Conservation (phyloP, 441 rosid species). For the Gossypium trilobum region DNA sequence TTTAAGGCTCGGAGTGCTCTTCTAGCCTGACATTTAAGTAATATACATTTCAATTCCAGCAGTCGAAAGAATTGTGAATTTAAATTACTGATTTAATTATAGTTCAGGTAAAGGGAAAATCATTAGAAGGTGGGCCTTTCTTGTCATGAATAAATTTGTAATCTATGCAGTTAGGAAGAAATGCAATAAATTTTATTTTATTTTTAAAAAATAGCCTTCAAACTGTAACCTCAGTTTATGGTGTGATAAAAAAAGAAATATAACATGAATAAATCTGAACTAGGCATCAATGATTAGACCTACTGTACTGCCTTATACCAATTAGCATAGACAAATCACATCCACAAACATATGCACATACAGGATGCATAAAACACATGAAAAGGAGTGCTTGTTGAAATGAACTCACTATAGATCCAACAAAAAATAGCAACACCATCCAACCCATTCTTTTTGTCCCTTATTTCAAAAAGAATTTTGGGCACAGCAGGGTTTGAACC, state of each 20-base stretch:
- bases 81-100: not conserved
- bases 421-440: not conserved
- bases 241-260: not conserved
- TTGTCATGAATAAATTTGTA: not conserved
- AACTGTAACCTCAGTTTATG: not conserved
- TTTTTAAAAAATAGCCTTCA: not conserved
- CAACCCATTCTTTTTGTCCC: not conserved
- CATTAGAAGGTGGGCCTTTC: not conserved
- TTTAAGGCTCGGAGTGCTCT: constrained; percentile 89
- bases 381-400: not conserved
- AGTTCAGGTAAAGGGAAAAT: not conserved
- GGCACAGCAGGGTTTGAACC: no score
- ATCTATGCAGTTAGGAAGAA: not conserved
- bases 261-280: not conserved
- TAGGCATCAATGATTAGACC: not conserved
- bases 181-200: not conserved
- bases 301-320: not conserved
- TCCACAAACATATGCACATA: not conserved
- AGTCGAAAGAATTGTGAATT: not conserved
- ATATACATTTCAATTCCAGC: not conserved
- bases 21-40: constrained; percentile 57
- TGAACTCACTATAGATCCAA: not conserved
- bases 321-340: not conserved
- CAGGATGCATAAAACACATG: not conserved
- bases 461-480: not conserved